A percentile compares a stretch with the other conserved stretches of the same genome.
Evolutionary conservation across 148 eudicot species (phyloP).

Genomic region (Vaccinium corymbosum): DNA sequence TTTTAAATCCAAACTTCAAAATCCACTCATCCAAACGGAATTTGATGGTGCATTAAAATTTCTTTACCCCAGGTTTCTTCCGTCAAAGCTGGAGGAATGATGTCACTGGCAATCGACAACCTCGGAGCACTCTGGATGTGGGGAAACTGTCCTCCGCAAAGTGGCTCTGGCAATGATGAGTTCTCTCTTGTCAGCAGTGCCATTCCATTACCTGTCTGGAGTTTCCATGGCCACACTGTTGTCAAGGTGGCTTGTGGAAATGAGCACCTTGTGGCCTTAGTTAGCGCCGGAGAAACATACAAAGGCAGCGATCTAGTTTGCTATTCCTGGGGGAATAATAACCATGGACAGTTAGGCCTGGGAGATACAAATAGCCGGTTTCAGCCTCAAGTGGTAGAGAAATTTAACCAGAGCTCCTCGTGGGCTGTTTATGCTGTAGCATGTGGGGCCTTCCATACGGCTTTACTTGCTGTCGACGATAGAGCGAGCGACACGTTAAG

Average conservation of each 20-base stretch:
- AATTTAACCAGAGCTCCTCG: conserved; percentile 40
- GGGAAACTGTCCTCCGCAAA: conserved; percentile 77
- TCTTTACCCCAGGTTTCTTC: conserved; percentile 46
- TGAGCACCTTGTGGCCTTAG: conserved; percentile 80
- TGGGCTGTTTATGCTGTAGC: conserved; percentile 69
- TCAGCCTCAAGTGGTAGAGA: conserved; percentile 46
- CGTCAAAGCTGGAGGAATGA: conserved; percentile 88
- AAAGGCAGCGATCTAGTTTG: conserved; percentile 60
- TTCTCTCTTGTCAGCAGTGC: conserved; percentile 37
- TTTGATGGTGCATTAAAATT: not conserved
- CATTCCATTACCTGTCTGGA: conserved; percentile 53
- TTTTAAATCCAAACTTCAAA: not conserved
- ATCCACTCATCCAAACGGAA: not conserved
- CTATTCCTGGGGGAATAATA: conserved; percentile 82
- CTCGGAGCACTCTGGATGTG: conserved; percentile 81
- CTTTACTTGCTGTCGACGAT: conserved; percentile 54
- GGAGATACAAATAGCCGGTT: conserved; percentile 63
- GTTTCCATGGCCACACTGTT: conserved; percentile 73
- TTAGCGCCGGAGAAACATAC: conserved; percentile 55
- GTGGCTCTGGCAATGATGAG: conserved; percentile 29
- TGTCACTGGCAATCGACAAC: conserved; percentile 79
- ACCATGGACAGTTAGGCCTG: conserved; percentile 75
- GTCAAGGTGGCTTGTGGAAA: conserved; percentile 94
- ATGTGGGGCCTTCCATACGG: conserved; percentile 80
- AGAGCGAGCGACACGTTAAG: conserved; percentile 39